phyloP scores from a whole-genome alignment of 306 rosid species.

The Dalbergia cochinchinensis region DNA sequence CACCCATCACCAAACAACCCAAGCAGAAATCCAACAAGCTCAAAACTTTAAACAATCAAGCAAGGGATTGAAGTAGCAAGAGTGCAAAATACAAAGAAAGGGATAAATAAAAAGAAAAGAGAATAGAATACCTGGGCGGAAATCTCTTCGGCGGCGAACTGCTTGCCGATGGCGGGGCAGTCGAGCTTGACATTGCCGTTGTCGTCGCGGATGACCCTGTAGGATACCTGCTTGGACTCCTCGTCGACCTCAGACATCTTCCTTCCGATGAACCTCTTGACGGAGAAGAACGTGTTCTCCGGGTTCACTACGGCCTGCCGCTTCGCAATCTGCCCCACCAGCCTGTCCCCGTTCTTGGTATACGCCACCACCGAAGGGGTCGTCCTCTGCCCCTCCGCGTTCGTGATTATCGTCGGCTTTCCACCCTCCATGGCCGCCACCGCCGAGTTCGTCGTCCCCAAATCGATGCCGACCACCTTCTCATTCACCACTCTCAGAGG shows the following conservation, averaged over 20 bases:
- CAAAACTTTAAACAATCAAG: neutral
- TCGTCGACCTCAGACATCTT: conserved; percentile 95
- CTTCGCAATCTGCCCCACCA: conserved; percentile 92
- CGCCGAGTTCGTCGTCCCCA: conserved; percentile 87
- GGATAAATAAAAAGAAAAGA: neutral
- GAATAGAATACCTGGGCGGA: conserved; percentile 77
- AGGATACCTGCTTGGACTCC: conserved; percentile 90
- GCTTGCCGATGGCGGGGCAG: conserved; percentile 83
- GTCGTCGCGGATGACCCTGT: conserved; percentile 78
- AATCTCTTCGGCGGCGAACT: conserved; percentile 89
- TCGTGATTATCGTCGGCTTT: conserved; percentile 80
- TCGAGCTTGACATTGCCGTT: conserved; percentile 89
- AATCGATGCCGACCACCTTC: conserved; percentile 86
- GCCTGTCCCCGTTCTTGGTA: conserved; percentile 83
- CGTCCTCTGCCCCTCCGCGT: conserved; percentile 91
- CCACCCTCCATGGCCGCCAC: conserved; percentile 95
- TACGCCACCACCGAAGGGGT: conserved; percentile 97
- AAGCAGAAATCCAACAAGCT: neutral
- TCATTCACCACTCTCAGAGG: conserved; percentile 74
- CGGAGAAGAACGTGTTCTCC: conserved; percentile 87
- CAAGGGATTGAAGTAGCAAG: no score
- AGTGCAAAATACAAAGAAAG: no score
- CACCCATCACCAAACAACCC: no score
- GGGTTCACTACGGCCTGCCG: conserved; percentile 94
- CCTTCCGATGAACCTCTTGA: conserved; percentile 90